Evolutionary conservation across 768 basidiomycete genomes (phyloP).

Genomic region (Macrolepiota albuminosa): DNA sequence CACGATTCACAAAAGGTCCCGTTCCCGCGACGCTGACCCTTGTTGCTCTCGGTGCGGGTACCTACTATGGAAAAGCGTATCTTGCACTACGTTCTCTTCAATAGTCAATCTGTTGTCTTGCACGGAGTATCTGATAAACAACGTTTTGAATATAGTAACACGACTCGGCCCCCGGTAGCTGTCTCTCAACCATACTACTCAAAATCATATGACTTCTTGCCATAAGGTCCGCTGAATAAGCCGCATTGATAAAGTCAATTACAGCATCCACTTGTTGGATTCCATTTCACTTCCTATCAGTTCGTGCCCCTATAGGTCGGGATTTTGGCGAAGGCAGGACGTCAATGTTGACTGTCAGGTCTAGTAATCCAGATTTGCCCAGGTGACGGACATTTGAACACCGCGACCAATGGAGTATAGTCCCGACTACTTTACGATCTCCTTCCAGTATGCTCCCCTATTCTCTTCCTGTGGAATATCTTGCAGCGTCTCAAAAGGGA

Average conservation of each 20-base stretch:
- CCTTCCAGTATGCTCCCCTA: no score
- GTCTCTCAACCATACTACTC: background rate
- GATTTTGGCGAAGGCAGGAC: no score
- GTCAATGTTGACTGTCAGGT: no score
- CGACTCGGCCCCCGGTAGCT: background rate
- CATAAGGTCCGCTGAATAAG: background rate
- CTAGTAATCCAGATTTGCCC: no score
- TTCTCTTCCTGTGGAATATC: no score
- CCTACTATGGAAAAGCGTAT: slow-evolving; percentile 65
- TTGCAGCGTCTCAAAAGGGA: no score
- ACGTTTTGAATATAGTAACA: background rate
- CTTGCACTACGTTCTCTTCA: slow-evolving; percentile 38
- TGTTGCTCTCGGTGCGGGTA: slow-evolving; percentile 54
- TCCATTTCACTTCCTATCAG: background rate
- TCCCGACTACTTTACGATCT: no score
- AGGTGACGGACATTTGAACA: no score
- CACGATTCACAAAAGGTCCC: slow-evolving; percentile 69
- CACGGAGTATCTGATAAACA: background rate
- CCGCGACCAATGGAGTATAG: no score
- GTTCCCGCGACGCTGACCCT: slow-evolving; percentile 60
- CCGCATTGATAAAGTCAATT: no score
- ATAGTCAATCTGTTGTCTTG: slow-evolving; percentile 9
- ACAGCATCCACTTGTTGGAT: background rate
- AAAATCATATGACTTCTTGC: background rate
- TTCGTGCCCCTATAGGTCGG: background rate